Evolutionary conservation across 164 flowering plant genomes (phyloP).

Genomic region (Vitis labrusca): DNA sequence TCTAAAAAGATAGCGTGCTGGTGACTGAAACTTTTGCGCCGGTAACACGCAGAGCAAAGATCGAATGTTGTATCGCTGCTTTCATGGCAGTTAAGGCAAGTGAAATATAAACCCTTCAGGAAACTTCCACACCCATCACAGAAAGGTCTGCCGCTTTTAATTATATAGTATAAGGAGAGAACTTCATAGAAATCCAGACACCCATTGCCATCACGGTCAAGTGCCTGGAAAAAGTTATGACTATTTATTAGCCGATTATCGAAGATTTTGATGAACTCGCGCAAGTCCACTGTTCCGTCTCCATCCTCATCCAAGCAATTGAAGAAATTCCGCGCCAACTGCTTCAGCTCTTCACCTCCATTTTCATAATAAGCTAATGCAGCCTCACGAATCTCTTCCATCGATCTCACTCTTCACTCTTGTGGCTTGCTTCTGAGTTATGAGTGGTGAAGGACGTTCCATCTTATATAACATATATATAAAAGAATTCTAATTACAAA

Average conservation of each 20-base stretch:
- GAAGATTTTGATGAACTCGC: neutral
- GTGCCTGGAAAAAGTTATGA: neutral
- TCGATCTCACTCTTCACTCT: neutral
- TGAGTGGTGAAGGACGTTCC: too few relatives aligned
- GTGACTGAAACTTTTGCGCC: neutral
- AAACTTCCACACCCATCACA: neutral
- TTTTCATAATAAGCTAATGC: constrained; percentile 6
- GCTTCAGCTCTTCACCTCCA: neutral
- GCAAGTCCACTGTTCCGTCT: neutral
- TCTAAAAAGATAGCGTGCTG: neutral
- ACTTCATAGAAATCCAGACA: constrained; percentile 6
- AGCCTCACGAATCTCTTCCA: constrained; percentile 11
- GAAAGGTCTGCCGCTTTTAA: neutral
- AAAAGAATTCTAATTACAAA: too few relatives aligned
- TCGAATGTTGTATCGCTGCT: neutral
- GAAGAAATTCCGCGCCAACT: constrained; percentile 1
- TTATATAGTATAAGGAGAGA: constrained; percentile 2
- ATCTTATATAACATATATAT: too few relatives aligned
- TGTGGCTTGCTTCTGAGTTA: too few relatives aligned
- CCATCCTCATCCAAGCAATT: neutral
- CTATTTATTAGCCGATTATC: too few relatives aligned
- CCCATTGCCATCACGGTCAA: neutral
- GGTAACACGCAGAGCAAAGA: constrained; percentile 1
- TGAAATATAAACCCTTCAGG: neutral
- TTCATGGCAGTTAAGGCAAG: constrained; percentile 2